These are phyloP conservation scores for Linum trigynum DNA, from an alignment of 345 rosid species.

Conservation along the genomic window DNA sequence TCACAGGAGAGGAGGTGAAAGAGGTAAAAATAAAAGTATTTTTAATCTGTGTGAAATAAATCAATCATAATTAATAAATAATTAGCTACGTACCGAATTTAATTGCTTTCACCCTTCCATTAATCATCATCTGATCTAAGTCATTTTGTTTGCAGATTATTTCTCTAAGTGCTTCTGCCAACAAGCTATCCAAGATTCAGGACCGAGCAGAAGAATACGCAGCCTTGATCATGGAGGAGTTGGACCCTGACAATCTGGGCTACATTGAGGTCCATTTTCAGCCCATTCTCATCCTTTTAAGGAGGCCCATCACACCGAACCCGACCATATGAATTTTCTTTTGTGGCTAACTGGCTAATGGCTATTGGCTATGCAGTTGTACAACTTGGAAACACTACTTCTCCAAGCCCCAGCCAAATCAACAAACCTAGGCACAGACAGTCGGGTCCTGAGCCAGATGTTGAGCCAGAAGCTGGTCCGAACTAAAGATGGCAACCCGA, in stretches of 20 bases:
- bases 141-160: constrained; percentile 46
- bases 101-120: background rate
- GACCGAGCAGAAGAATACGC: constrained; percentile 67
- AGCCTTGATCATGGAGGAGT: constrained; percentile 81
- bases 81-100: background rate
- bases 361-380: constrained; percentile 36
- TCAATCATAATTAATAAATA: no score
- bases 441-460: constrained; percentile 50
- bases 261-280: constrained; percentile 49
- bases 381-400: constrained; percentile 64
- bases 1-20: constrained; percentile 59
- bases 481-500: constrained; percentile 47
- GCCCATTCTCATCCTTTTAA: background rate
- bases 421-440: constrained; percentile 30
- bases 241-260: constrained; percentile 62
- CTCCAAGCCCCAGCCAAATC: constrained; percentile 63
- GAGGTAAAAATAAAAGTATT: constrained; percentile 36
- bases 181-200: constrained; percentile 62
- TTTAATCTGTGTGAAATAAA: no score
- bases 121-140: background rate
- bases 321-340: background rate
- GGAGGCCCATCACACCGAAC: no score
- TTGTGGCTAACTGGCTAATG: background rate
- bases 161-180: constrained; percentile 65
- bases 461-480: constrained; percentile 69